A percentile compares a stretch with the other conserved stretches of the same genome.
Evolutionary conservation across 306 rosid genomes (phyloP).

Genomic region (Hippophae rhamnoides): DNA sequence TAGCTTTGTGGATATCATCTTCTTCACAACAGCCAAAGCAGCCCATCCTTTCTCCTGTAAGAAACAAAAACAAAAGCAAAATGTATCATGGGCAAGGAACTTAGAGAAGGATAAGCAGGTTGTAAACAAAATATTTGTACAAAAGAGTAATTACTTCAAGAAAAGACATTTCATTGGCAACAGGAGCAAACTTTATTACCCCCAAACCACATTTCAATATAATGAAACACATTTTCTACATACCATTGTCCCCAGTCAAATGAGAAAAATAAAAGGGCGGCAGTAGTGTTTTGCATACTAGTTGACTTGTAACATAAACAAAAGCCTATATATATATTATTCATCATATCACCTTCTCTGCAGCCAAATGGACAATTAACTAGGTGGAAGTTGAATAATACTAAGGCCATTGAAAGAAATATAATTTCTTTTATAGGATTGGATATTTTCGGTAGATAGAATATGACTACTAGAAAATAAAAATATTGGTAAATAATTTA

Average conservation of each 20-base stretch:
- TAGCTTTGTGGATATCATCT: conserved; percentile 31
- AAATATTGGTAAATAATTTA: too few species aligned
- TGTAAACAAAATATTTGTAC: neutral
- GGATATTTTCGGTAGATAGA: too few species aligned
- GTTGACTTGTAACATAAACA: neutral
- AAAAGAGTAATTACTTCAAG: neutral
- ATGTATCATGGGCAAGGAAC: neutral
- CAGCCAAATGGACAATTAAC: neutral
- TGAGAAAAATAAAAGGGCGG: too few species aligned
- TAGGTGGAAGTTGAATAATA: neutral
- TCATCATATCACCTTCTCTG: neutral
- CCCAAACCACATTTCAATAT: neutral
- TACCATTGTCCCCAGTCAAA: neutral
- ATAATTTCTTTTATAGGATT: neutral
- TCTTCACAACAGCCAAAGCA: conserved; percentile 65
- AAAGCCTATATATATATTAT: neutral
- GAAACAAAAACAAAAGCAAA: conserved; percentile 4
- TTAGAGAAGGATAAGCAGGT: neutral
- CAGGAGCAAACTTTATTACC: too few species aligned
- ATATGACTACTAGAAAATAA: too few species aligned
- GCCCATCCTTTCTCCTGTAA: conserved; percentile 43
- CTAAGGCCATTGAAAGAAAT: neutral
- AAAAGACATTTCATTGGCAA: neutral
- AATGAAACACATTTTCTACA: neutral
- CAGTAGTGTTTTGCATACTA: neutral